Evolutionary conservation across 2,329 filamentous ascomycete species (phyloP).

Genomic region (Aureobasidium pullulans): DNA sequence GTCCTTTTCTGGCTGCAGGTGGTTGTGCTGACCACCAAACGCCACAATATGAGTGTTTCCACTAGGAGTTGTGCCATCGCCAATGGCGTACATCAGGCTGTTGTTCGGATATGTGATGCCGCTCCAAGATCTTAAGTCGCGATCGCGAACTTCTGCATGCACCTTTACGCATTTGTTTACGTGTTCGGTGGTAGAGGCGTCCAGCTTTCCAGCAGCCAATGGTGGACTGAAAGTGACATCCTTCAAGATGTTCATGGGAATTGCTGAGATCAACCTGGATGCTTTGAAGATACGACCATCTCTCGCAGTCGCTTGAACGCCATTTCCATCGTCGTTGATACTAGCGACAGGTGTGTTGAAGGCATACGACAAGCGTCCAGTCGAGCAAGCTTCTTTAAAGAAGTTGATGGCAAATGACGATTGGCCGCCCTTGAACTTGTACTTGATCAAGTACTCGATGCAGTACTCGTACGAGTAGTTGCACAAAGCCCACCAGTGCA

Average conservation of each 20-base stretch:
- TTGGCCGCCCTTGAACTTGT: conserved; percentile 23
- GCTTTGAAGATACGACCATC: conserved; percentile 11
- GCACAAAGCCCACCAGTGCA: conserved; percentile 27
- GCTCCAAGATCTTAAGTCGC: conserved; percentile 7
- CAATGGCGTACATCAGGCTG: conserved; percentile 1
- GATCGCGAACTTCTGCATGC: conserved; percentile 17
- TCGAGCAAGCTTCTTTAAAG: conserved; percentile 9
- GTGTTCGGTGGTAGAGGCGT: conserved; percentile 23
- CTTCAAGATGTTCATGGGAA: conserved; percentile 19
- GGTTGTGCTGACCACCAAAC: conserved; percentile 1
- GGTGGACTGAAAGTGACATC: conserved; percentile 25
- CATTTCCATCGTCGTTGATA: conserved; percentile 12
- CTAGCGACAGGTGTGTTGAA: conserved; percentile 6
- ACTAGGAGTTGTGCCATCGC: conserved; percentile 6
- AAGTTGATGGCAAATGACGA: conserved; percentile 13
- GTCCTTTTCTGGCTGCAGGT: conserved; percentile 6
- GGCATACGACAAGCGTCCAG: neutral
- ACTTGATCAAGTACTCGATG: conserved; percentile 20
- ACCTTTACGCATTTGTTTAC: conserved; percentile 26
- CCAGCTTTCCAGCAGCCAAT: conserved; percentile 19
- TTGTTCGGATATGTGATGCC: conserved; percentile 6
- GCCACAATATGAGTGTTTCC: conserved; percentile 8
- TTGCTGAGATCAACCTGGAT: conserved; percentile 17
- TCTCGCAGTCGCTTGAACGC: neutral
- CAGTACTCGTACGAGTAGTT: conserved; percentile 21